A percentile compares a stretch with the other conserved stretches of the same genome.
phyloP scores from a whole-genome alignment of 2,329 filamentous ascomycete species.

The Exophiala lecanii-corni region DNA sequence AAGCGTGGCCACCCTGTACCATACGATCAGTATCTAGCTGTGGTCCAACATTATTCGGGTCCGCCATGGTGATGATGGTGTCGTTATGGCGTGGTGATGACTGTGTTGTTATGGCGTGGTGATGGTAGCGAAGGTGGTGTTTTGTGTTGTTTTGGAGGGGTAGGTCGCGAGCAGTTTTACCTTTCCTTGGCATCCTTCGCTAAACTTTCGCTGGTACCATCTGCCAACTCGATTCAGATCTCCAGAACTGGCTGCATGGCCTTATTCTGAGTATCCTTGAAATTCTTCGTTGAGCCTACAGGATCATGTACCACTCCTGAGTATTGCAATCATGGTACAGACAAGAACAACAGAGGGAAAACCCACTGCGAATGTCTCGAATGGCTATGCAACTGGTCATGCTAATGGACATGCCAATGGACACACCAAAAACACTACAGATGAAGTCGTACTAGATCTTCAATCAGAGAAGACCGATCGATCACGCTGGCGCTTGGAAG shows the following conservation, averaged over 20 bases:
- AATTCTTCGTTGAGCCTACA: too few relatives aligned
- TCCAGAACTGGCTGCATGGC: too few relatives aligned
- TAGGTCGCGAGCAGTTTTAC: background rate
- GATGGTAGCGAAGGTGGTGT: background rate
- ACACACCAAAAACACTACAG: background rate
- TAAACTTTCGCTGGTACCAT: too few relatives aligned
- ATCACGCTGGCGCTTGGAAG: conserved; percentile 70
- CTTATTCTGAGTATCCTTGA: too few relatives aligned
- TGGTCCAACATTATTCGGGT: conserved; percentile 3
- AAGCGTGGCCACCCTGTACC: background rate
- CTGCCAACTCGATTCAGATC: too few relatives aligned
- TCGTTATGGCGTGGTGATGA: too few relatives aligned
- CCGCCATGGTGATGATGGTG: conserved; percentile 5
- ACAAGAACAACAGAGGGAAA: too few relatives aligned
- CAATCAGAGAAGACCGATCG: conserved; percentile 62
- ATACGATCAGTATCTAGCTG: conserved; percentile 5
- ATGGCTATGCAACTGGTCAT: conserved; percentile 5
- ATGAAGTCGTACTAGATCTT: background rate
- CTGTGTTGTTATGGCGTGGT: too few relatives aligned
- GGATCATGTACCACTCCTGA: too few relatives aligned
- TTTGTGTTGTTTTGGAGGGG: background rate
- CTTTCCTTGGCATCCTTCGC: conserved; percentile 7
- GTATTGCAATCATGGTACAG: too few relatives aligned
- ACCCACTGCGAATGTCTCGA: background rate
- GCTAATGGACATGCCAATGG: conserved; percentile 10